Evolutionary conservation across 768 basidiomycete species (phyloP).

Genomic region (Termitomyces sp.): DNA sequence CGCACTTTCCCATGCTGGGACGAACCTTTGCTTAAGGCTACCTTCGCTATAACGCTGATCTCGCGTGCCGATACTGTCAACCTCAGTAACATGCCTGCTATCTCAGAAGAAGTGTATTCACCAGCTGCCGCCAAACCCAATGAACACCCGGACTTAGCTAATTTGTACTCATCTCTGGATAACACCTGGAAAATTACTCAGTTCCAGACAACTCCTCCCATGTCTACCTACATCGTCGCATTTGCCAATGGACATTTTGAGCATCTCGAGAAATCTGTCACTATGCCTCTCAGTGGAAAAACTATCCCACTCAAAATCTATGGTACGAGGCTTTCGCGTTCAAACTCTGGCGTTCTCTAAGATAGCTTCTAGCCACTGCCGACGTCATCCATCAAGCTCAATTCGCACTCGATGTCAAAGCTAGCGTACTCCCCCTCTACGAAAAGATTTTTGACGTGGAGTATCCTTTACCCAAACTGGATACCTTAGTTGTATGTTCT

Average conservation of each 20-base stretch:
- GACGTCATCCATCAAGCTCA: conserved; percentile 82
- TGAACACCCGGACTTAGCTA: conserved; percentile 32
- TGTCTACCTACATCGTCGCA: conserved; percentile 90
- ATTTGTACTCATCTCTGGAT: conserved; percentile 42
- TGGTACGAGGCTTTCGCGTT: conserved; percentile 39
- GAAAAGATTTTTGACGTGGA: conserved; percentile 91
- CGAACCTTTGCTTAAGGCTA: conserved; percentile 88
- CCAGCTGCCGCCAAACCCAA: conserved; percentile 26
- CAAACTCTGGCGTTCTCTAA: neutral
- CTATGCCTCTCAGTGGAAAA: conserved; percentile 77
- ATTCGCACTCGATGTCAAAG: conserved; percentile 87
- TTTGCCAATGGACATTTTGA: conserved; percentile 82
- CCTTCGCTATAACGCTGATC: conserved; percentile 73
- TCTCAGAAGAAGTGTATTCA: conserved; percentile 53
- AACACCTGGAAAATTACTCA: conserved; percentile 76
- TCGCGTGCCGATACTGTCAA: conserved; percentile 74
- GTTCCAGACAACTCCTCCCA: conserved; percentile 79
- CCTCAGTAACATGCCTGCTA: conserved; percentile 84
- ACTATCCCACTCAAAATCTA: conserved; percentile 84
- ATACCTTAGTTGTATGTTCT: conserved; percentile 75
- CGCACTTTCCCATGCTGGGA: conserved; percentile 90
- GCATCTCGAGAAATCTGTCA: conserved; percentile 72
- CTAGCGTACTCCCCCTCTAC: conserved; percentile 80
- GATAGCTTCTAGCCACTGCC: conserved; percentile 56
- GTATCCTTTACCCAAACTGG: conserved; percentile 92